Evolutionary conservation across 1,284 basidiomycete genomes (phyloP).

Genomic region (Apiotrichum siamense): DNA sequence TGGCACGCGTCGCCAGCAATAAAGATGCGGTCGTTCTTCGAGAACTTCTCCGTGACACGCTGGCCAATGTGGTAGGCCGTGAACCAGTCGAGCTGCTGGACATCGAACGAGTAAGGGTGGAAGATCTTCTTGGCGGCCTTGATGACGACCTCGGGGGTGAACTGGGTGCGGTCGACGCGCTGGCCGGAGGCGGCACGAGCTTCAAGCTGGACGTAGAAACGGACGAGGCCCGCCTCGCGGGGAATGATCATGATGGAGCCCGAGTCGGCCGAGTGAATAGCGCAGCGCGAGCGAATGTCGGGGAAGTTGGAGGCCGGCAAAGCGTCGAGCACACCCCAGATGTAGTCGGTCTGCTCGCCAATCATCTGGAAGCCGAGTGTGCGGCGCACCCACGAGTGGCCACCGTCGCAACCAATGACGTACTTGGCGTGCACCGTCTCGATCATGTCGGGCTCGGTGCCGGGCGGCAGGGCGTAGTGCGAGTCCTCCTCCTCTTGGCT

Average conservation of each 20-base stretch:
- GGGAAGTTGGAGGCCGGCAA: conserved; percentile 21
- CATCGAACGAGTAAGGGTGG: conserved; percentile 34
- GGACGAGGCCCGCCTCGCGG: conserved; percentile 22
- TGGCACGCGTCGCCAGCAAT: conserved; percentile 42
- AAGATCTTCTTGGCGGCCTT: conserved; percentile 35
- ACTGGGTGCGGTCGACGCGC: conserved; percentile 22
- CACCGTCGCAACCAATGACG: conserved; percentile 30
- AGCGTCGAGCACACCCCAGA: conserved; percentile 28
- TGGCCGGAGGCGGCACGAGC: conserved; percentile 10
- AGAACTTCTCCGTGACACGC: conserved; percentile 23
- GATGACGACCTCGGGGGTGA: conserved; percentile 32
- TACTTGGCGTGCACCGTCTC: conserved; percentile 28
- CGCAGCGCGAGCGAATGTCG: conserved; percentile 18
- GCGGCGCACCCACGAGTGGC: conserved; percentile 24
- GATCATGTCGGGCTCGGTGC: conserved; percentile 9
- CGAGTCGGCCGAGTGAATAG: conserved; percentile 18
- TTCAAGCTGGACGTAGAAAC: conserved; percentile 20
- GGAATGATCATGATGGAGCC: conserved; percentile 20
- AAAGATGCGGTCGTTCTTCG: conserved; percentile 29
- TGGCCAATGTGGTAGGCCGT: conserved; percentile 43
- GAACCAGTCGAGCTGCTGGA: conserved; percentile 38
- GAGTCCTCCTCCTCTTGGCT: conserved; percentile 18
- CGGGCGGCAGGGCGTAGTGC: conserved; percentile 16
- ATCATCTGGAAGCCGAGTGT: conserved; percentile 19
- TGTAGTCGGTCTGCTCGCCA: conserved; percentile 25